Evolutionary conservation across 139 green algal species (phyloP).

Genomic region (Desmodesmus armatus): DNA sequence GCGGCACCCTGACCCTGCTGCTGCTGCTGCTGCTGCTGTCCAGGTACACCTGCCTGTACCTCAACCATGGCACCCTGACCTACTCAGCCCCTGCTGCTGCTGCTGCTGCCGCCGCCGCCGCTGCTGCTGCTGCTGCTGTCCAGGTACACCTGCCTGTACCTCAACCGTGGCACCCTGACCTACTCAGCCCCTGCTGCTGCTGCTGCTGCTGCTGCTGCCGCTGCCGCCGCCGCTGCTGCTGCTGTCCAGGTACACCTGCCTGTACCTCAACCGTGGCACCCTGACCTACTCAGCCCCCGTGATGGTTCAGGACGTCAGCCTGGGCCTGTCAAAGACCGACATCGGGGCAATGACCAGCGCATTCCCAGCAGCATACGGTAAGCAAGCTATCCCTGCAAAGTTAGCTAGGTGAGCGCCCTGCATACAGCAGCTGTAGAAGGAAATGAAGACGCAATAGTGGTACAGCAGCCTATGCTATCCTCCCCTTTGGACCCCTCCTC

Average conservation of each 20-base stretch:
- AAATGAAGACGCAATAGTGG: no score
- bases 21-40: background rate
- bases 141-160: constrained; percentile 62
- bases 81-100: background rate
- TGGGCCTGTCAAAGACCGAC: constrained; percentile 53
- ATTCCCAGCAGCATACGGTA: constrained; percentile 90
- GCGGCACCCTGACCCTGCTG: background rate
- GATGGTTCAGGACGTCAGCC: constrained; percentile 58
- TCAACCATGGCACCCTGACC: background rate
- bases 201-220: background rate
- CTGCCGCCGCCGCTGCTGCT: background rate
- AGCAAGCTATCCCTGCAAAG: no score
- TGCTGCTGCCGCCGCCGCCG: background rate
- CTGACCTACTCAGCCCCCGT: constrained; percentile 68
- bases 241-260: constrained; percentile 48
- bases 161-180: constrained; percentile 66
- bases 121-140: background rate
- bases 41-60: background rate
- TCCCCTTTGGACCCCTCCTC: no score
- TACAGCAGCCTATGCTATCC: no score
- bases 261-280: constrained; percentile 69
- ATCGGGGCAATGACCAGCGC: constrained; percentile 95
- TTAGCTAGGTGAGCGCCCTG: no score
- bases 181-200: constrained; percentile 58
- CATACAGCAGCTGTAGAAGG: no score